These are phyloP conservation scores for Venturia oleaginea DNA, from an alignment of 2,329 filamentous ascomycete species.

Conservation along the genomic window DNA sequence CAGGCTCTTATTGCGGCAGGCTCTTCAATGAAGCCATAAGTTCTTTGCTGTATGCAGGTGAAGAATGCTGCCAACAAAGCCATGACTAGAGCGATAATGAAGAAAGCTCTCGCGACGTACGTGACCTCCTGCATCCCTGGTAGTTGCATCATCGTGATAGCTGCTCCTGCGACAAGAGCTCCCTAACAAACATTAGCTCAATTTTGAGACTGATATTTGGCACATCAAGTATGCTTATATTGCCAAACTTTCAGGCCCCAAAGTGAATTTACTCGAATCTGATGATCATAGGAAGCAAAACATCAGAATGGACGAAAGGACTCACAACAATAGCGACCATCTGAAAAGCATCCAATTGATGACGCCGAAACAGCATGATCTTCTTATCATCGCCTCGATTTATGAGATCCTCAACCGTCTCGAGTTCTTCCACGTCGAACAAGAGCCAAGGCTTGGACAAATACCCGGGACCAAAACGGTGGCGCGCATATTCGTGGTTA, in stretches of 20 bases:
- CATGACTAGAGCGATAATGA: conserved; percentile 16
- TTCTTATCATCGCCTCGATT: conserved; percentile 18
- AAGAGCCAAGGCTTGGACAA: conserved; percentile 19
- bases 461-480: conserved; percentile 17
- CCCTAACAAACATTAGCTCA: conserved; percentile 14
- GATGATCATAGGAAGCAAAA: no score
- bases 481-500: conserved; percentile 15
- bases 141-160: conserved; percentile 18
- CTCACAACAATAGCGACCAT: conserved; percentile 20
- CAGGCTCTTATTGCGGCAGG: conserved; percentile 16
- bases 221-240: not conserved
- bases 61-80: conserved; percentile 19
- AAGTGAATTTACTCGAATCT: no score
- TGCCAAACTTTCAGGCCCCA: no score
- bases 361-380: conserved; percentile 14
- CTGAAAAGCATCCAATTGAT: conserved; percentile 18
- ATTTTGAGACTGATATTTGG: not conserved
- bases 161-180: conserved; percentile 17
- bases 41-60: conserved; percentile 19
- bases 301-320: not conserved
- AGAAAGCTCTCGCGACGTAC: conserved; percentile 16
- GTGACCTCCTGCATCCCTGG: conserved; percentile 14
- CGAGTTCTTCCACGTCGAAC: conserved; percentile 19
- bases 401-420: conserved; percentile 18
- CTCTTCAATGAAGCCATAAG: conserved; percentile 15